phyloP scores from a whole-genome alignment of 129 eudicot genomes.

The Helianthus tuberosus region DNA sequence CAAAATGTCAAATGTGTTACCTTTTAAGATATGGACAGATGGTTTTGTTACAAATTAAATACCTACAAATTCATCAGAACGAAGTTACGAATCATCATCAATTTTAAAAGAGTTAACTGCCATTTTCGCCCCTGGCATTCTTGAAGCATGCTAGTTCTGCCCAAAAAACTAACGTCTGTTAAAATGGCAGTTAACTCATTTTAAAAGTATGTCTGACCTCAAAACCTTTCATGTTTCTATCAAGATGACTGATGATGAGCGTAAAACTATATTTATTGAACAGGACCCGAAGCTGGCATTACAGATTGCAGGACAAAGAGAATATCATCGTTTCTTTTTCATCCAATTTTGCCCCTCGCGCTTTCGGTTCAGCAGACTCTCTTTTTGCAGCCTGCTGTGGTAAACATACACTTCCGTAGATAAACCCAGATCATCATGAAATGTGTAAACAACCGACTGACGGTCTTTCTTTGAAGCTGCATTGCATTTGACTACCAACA shows the following conservation, averaged over 20 bases:
- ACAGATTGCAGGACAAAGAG: slow-evolving; percentile 75
- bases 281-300: slow-evolving; percentile 90
- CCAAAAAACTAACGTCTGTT: too few species aligned
- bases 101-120: too few species aligned
- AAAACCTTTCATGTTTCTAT: slow-evolving; percentile 3
- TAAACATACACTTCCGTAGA: slow-evolving; percentile 93
- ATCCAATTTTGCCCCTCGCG: slow-evolving; percentile 87
- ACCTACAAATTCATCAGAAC: too few species aligned
- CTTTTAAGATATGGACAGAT: neutral
- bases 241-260: neutral
- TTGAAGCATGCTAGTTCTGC: too few species aligned
- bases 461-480: slow-evolving; percentile 24
- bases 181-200: too few species aligned
- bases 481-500: slow-evolving; percentile 16
- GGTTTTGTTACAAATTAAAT: neutral
- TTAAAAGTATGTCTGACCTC: slow-evolving; percentile 11
- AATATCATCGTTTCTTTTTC: slow-evolving; percentile 88
- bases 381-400: slow-evolving; percentile 80
- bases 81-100: too few species aligned
- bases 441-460: slow-evolving; percentile 15
- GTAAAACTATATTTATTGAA: slow-evolving; percentile 16
- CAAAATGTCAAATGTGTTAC: neutral
- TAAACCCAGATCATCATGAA: slow-evolving; percentile 24
- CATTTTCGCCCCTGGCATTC: too few species aligned
- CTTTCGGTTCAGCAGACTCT: slow-evolving; percentile 90